Conservation (phyloP, 352 stramenopile genomes). For the Globisporangium rhizosaccharum region DNA sequence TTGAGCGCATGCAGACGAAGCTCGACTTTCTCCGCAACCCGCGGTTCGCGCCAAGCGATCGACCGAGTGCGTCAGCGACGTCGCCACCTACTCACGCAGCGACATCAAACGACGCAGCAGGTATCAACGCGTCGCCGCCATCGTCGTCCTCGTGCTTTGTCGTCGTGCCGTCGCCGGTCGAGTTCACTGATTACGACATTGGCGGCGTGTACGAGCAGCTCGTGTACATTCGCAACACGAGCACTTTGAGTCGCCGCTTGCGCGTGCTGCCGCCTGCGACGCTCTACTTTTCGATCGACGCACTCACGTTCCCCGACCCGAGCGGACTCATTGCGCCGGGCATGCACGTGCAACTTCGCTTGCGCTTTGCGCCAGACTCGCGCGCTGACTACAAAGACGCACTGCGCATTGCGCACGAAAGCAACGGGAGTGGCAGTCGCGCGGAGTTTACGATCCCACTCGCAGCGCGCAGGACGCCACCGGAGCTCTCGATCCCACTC, state of each 20-base stretch:
- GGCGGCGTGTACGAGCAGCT: slow-evolving; percentile 75
- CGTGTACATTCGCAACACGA: slow-evolving; percentile 58
- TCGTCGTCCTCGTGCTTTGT: slow-evolving; percentile 25
- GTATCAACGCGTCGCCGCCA: background rate
- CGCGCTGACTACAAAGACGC: slow-evolving; percentile 69
- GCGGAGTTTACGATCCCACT: slow-evolving; percentile 37
- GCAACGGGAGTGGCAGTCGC: background rate
- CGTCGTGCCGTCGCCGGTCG: slow-evolving; percentile 45
- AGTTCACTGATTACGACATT: slow-evolving; percentile 66
- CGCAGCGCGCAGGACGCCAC: slow-evolving; percentile 37
- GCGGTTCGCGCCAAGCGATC: slow-evolving; percentile 20
- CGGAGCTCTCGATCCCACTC: slow-evolving; percentile 62
- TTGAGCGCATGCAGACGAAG: slow-evolving; percentile 73
- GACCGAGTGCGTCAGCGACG: background rate
- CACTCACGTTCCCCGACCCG: slow-evolving; percentile 43
- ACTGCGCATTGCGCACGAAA: slow-evolving; percentile 52
- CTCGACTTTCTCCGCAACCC: slow-evolving; percentile 72
- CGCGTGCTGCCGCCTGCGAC: slow-evolving; percentile 60
- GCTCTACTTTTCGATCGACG: slow-evolving; percentile 56
- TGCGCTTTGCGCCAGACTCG: slow-evolving; percentile 71
- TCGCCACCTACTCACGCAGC: background rate
- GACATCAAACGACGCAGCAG: background rate
- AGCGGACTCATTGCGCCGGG: slow-evolving; percentile 63
- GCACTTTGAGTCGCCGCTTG: slow-evolving; percentile 40
- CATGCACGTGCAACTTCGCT: slow-evolving; percentile 51